Evolutionary conservation across 2,329 filamentous ascomycete genomes (phyloP), one percentile per base, ranked within the genome.

Genomic region (Sporothrix globosa): DNA sequence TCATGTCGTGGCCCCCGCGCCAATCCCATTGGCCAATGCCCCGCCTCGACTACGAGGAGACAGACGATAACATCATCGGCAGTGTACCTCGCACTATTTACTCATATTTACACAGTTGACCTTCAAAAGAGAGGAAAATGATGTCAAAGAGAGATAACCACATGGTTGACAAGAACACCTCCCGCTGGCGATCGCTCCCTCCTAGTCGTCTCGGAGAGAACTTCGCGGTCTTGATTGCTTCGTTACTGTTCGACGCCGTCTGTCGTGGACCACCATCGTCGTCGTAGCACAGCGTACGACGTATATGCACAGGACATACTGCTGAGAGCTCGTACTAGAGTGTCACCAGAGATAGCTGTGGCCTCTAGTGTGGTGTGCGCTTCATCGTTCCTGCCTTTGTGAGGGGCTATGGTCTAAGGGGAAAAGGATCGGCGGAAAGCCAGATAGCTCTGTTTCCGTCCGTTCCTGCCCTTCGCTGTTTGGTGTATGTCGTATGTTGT

Each of bases 11-110:
- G 58, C 30, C 39, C 67, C 68, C 69, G 56, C 60, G 66, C 63
- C 41, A 39, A 63, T 72, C 60, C 70, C 56, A 74, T 74, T 74
- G 73, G 72, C 65, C 72, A 74, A 74, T 73, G 72, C 69, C 63
- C 69, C 71, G 41, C 67, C 50, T 13, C 14, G 60, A 41, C 58
- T 61, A 34, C 2, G 39, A 46, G 11, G 48, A 39, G 17, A 60
- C 72, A 70, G 68, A 41, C 68, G 70, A 72, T 73, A 71, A 48
- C 72, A 73, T 74, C 73, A 72, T 74, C 68, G 61, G 67, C n/a
- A 27, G 58, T n/a, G n/a, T 34, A 61, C 39, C 58, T 24, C 17
- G 46, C 19, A 19, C 46, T 4, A 34, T 34, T 6, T 34, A 34
- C 30, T 34, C 30, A 34, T 34, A 34, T 4, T 34, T 34, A 34